Evolutionary conservation across 1,139 yeast genomes (phyloP).

Genomic region (Groenewaldozyma sp.): DNA sequence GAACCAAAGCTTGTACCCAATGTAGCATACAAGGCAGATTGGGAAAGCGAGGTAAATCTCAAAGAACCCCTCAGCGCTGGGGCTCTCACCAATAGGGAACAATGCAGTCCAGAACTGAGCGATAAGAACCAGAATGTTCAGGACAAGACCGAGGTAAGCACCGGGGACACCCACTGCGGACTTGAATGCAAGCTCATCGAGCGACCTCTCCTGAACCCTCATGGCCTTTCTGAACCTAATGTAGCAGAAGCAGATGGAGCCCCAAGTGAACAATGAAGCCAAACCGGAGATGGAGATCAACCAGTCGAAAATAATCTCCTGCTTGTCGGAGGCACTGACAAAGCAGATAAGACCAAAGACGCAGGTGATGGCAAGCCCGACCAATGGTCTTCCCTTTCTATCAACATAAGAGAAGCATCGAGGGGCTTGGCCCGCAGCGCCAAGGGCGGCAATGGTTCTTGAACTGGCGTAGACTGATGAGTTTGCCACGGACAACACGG

Average conservation of each 20-base stretch:
- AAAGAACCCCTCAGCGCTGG: constrained; percentile 42
- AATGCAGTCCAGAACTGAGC: constrained; percentile 81
- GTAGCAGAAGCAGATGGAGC: constrained; percentile 65
- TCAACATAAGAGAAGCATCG: constrained; percentile 63
- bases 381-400: constrained; percentile 63
- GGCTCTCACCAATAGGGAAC: constrained; percentile 47
- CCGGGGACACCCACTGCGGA: constrained; percentile 66
- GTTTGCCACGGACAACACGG: constrained; percentile 65
- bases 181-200: constrained; percentile 58
- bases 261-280: constrained; percentile 80
- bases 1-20: constrained; percentile 43
- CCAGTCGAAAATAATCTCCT: constrained; percentile 69
- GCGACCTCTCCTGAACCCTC: constrained; percentile 50
- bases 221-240: constrained; percentile 74
- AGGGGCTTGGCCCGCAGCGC: constrained; percentile 79
- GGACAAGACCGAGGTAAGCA: constrained; percentile 51
- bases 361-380: constrained; percentile 50
- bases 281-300: constrained; percentile 74
- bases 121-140: constrained; percentile 56
- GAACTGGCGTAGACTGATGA: constrained; percentile 73
- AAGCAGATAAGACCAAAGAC: constrained; percentile 60
- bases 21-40: constrained; percentile 40
- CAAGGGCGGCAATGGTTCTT: constrained; percentile 71
- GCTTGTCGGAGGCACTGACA: constrained; percentile 54
- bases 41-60: constrained; percentile 46